Conservation (phyloP, 768 basidiomycete genomes). For the Trametopsis cervina region DNA sequence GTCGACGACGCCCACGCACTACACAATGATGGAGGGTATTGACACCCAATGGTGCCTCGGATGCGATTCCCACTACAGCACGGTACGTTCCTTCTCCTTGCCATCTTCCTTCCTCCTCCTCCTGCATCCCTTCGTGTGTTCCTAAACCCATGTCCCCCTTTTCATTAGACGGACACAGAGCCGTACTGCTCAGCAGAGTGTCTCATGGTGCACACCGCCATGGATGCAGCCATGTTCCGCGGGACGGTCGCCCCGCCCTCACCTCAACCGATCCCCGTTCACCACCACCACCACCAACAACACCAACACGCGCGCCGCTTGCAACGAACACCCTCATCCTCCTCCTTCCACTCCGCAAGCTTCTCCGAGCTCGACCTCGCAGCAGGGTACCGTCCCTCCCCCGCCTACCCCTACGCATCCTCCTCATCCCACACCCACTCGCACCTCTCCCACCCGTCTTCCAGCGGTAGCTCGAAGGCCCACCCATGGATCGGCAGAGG, state of each 20-base stretch:
- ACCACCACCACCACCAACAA: not conserved
- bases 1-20: not conserved
- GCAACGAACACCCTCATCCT: not conserved
- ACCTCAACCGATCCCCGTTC: not conserved
- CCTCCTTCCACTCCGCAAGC: constrained; percentile 3
- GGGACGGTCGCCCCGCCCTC: not conserved
- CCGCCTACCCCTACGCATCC: not conserved
- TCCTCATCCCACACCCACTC: not conserved
- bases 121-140: not conserved
- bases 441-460: not conserved
- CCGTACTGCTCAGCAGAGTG: not conserved
- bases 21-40: constrained; percentile 3
- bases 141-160: not conserved
- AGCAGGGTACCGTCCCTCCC: not conserved
- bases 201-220: not conserved
- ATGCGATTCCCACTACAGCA: constrained; percentile 1
- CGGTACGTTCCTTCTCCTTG: not conserved
- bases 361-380: not conserved
- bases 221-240: not conserved
- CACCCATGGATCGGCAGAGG: constrained; percentile 3
- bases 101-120: not conserved
- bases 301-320: no score
- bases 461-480: not conserved
- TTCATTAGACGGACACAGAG: not conserved
- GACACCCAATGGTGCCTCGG: constrained; percentile 4